Evolutionary conservation across 2,329 filamentous ascomycete species (phyloP).

Genomic region (Furcasterigmium sp.): DNA sequence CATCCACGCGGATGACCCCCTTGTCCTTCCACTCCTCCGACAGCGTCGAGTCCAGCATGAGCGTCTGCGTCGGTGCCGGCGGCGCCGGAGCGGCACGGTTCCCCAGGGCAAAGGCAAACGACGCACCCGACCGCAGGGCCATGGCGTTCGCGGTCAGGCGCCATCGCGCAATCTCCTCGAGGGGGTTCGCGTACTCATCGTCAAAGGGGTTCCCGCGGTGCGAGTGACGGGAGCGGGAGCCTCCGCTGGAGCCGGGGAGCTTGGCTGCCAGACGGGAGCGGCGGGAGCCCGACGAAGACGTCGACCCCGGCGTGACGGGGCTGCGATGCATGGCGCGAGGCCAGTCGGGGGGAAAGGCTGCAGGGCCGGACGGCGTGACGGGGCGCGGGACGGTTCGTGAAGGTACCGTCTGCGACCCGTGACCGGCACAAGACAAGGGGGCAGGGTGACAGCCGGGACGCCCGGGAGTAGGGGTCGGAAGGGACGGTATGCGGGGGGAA

Average conservation of each 20-base stretch:
- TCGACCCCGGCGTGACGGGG: neutral
- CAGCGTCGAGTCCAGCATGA: conserved; percentile 38
- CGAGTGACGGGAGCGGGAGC: neutral
- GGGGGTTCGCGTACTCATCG: conserved; percentile 33
- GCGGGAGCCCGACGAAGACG: neutral
- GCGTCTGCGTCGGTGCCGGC: conserved; percentile 28
- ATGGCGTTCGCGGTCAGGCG: conserved; percentile 34
- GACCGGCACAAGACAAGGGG: too few relatives aligned
- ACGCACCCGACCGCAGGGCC: conserved; percentile 37
- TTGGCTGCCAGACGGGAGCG: neutral
- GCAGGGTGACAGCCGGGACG: too few relatives aligned
- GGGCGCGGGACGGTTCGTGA: neutral
- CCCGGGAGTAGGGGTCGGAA: too few relatives aligned
- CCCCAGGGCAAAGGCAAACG: conserved; percentile 34
- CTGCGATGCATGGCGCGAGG: neutral
- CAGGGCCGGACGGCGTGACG: neutral
- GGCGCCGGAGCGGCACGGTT: conserved; percentile 35
- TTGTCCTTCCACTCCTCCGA: conserved; percentile 24
- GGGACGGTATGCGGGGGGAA: too few relatives aligned
- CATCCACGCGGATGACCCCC: conserved; percentile 40
- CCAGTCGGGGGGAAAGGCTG: neutral
- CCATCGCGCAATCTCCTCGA: conserved; percentile 38
- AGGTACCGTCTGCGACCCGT: too few relatives aligned
- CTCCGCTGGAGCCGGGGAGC: neutral
- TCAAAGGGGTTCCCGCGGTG: conserved; percentile 12